Evolutionary conservation across 2,329 filamentous ascomycete species (phyloP).

Genomic region (Pseudocercospora macadamiae): DNA sequence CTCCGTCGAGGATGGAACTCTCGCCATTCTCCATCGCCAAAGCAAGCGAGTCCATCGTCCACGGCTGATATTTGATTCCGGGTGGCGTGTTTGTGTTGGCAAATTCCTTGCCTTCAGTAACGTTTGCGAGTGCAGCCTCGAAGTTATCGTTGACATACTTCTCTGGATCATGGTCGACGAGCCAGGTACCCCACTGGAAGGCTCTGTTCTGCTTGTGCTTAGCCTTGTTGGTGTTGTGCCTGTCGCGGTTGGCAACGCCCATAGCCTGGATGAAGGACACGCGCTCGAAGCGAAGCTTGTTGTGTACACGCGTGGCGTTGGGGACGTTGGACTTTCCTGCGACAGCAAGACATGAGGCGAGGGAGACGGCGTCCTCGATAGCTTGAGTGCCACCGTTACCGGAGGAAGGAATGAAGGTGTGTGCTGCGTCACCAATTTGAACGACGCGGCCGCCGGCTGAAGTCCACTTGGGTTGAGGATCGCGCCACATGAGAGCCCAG

Average conservation of each 20-base stretch:
- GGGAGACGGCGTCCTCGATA: conserved; percentile 51
- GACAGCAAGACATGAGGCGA: conserved; percentile 51
- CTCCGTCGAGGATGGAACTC: background rate
- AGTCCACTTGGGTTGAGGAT: conserved; percentile 50
- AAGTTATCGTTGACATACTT: conserved; percentile 19
- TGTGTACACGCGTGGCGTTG: conserved; percentile 34
- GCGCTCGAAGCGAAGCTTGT: conserved; percentile 33
- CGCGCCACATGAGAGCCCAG: conserved; percentile 51
- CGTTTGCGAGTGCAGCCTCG: background rate
- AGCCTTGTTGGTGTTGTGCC: conserved; percentile 14
- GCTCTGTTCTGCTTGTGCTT: conserved; percentile 6
- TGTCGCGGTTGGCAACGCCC: conserved; percentile 20
- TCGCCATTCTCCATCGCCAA: background rate
- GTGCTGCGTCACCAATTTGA: conserved; percentile 50
- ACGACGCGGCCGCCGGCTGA: conserved; percentile 48
- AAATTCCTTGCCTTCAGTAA: conserved; percentile 5
- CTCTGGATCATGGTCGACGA: conserved; percentile 19
- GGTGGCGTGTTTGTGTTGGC: conserved; percentile 17
- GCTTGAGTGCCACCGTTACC: conserved; percentile 52
- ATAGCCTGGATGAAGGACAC: conserved; percentile 24
- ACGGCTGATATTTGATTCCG: conserved; percentile 13
- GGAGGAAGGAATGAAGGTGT: conserved; percentile 50
- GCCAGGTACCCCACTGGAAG: conserved; percentile 2
- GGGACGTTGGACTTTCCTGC: conserved; percentile 41
- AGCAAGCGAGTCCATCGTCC: conserved; percentile 13